Evolutionary conservation across 2,329 filamentous ascomycete genomes (phyloP).

Genomic region (Exophiala phaeomuriformis): DNA sequence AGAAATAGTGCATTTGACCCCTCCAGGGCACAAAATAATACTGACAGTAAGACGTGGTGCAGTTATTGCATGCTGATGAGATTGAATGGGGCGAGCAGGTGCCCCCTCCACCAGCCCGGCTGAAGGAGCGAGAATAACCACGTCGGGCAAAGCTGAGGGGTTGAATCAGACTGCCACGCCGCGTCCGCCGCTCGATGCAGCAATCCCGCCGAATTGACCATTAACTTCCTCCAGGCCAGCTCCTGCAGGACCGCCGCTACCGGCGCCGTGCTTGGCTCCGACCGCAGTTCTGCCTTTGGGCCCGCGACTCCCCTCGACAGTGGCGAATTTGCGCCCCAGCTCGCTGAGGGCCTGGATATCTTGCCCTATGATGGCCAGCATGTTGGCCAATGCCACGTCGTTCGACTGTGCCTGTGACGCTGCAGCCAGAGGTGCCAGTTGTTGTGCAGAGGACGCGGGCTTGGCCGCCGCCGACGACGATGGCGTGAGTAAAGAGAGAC

Average conservation of each 20-base stretch:
- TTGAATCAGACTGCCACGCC: slow-evolving; percentile 2
- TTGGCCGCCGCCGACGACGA: slow-evolving; percentile 39
- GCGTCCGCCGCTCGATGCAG: slow-evolving; percentile 5
- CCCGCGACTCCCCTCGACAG: slow-evolving; percentile 44
- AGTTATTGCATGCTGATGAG: too few species aligned
- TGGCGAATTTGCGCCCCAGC: slow-evolving; percentile 64
- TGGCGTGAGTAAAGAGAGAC: slow-evolving; percentile 74
- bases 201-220: slow-evolving; percentile 14
- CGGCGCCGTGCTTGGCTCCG: slow-evolving; percentile 2
- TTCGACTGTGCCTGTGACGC: slow-evolving; percentile 73
- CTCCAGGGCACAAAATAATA: too few species aligned
- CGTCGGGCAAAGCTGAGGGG: neutral
- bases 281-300: slow-evolving; percentile 10
- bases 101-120: too few species aligned
- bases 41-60: too few species aligned
- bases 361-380: slow-evolving; percentile 69
- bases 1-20: too few species aligned
- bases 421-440: slow-evolving; percentile 61
- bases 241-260: slow-evolving; percentile 3
- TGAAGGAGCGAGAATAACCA: too few species aligned
- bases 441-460: slow-evolving; percentile 35
- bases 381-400: slow-evolving; percentile 69
- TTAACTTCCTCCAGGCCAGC: slow-evolving; percentile 18
- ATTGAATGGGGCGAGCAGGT: too few species aligned
- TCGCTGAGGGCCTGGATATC: slow-evolving; percentile 64